phyloP scores from a whole-genome alignment of 2,329 filamentous ascomycete genomes.

The Plenodomus lindquistii region DNA sequence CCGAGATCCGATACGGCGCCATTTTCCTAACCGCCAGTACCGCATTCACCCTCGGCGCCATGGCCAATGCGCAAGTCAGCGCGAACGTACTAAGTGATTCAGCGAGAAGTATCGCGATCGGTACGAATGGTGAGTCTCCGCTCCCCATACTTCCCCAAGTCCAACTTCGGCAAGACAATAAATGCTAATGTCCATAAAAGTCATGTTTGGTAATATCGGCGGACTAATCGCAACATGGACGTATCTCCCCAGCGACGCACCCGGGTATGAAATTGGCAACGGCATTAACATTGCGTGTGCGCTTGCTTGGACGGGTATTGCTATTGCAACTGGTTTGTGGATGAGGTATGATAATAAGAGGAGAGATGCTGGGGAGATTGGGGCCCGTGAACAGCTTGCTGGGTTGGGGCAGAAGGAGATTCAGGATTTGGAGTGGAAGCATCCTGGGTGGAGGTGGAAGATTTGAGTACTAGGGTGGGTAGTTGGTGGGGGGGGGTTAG shows the following conservation, averaged over 20 bases:
- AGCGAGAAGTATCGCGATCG: slow-evolving; percentile 49
- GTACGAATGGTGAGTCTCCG: slow-evolving; percentile 7
- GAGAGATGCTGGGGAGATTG: slow-evolving; percentile 57
- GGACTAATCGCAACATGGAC: slow-evolving; percentile 66
- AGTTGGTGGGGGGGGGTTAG: no score
- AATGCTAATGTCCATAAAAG: neutral
- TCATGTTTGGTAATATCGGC: slow-evolving; percentile 71
- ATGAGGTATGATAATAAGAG: slow-evolving; percentile 64
- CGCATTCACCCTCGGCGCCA: slow-evolving; percentile 62
- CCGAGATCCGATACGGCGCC: slow-evolving; percentile 63
- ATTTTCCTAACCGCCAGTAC: slow-evolving; percentile 67
- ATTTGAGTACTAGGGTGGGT: no score
- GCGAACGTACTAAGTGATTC: slow-evolving; percentile 73
- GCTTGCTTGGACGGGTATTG: slow-evolving; percentile 7
- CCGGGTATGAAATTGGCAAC: slow-evolving; percentile 69
- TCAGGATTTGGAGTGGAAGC: no score
- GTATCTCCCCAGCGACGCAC: slow-evolving; percentile 63
- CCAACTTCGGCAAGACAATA: no score
- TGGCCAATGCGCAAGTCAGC: slow-evolving; percentile 66
- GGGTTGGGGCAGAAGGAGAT: no score
- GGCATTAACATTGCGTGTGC: slow-evolving; percentile 39
- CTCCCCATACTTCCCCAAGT: neutral
- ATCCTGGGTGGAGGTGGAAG: no score
- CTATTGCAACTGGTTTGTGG: slow-evolving; percentile 54
- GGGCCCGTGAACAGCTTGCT: slow-evolving; percentile 51